Percentiles rank a stretch among this genome's conserved stretches.
phyloP scores from a whole-genome alignment of 805 yeast genomes.

The Zygosaccharomyces bailii region DNA sequence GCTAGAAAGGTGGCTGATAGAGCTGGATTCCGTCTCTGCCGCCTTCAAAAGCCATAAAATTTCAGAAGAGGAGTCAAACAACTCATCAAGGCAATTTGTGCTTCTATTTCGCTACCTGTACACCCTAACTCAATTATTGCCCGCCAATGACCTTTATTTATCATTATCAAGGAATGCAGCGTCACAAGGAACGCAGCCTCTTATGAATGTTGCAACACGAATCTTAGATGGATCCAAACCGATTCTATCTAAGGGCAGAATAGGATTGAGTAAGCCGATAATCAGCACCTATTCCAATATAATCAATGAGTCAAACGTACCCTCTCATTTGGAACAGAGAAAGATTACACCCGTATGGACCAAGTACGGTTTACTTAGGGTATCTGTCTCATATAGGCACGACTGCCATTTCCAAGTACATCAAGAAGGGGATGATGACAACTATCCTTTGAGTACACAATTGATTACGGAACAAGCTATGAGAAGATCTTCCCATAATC shows the following conservation, averaged over 20 bases:
- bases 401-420: constrained; percentile 61
- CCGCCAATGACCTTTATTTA: constrained; percentile 59
- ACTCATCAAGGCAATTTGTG: constrained; percentile 69
- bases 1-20: constrained; percentile 89
- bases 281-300: constrained; percentile 38
- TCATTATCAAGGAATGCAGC: constrained; percentile 40
- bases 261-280: constrained; percentile 73
- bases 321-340: constrained; percentile 57
- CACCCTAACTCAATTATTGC: constrained; percentile 63
- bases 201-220: constrained; percentile 52
- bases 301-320: constrained; percentile 36
- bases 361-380: constrained; percentile 65
- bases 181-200: constrained; percentile 30
- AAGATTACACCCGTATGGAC: constrained; percentile 70
- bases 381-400: constrained; percentile 75
- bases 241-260: constrained; percentile 75
- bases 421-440: constrained; percentile 10
- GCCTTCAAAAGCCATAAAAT: constrained; percentile 36
- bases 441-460: constrained; percentile 8
- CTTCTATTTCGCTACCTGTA: constrained; percentile 71
- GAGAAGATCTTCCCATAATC: constrained; percentile 15
- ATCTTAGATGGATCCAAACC: constrained; percentile 74
- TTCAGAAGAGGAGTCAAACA: constrained; percentile 52
- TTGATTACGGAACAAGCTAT: constrained; percentile 6
- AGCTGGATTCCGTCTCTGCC: constrained; percentile 50